Conservation (phyloP, 495 filamentous ascomycete genomes). For the Aspergillus egyptiacus region DNA sequence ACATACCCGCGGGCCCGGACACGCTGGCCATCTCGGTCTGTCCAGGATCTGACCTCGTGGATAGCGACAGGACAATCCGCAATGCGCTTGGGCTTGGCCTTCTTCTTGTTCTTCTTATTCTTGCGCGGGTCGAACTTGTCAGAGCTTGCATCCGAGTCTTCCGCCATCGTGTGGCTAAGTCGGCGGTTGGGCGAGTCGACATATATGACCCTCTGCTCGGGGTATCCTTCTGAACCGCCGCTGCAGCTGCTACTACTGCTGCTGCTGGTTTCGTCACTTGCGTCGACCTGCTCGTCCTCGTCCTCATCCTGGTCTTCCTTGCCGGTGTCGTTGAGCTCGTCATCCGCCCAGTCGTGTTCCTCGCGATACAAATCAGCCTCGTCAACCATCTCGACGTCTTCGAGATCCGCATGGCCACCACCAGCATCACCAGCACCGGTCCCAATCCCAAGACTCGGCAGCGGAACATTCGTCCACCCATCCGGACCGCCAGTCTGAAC, state of each 20-base stretch:
- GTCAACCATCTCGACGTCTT: neutral
- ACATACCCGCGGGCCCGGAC: slow-evolving; percentile 4
- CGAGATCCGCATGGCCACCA: neutral
- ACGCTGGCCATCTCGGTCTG: neutral
- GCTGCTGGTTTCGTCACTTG: neutral
- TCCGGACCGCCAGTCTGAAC: neutral
- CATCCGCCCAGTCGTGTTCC: slow-evolving; percentile 4
- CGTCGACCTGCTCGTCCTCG: too few species aligned
- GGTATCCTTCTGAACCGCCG: neutral
- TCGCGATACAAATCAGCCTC: neutral
- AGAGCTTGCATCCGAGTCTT: neutral
- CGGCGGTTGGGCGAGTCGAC: neutral
- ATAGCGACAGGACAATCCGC: slow-evolving; percentile 12
- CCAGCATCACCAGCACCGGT: neutral
- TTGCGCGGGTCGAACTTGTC: slow-evolving; percentile 5
- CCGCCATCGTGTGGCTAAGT: neutral
- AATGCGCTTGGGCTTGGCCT: neutral
- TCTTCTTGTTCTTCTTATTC: slow-evolving; percentile 3
- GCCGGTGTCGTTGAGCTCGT: slow-evolving; percentile 3
- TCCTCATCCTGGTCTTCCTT: neutral
- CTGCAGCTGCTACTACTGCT: neutral
- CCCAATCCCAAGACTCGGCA: neutral
- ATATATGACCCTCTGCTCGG: neutral
- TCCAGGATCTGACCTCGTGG: slow-evolving; percentile 6
- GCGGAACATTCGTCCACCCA: neutral